These are phyloP conservation scores for Buddleja alternifolia DNA, from an alignment of 257 asterid species.

Conservation along the genomic window DNA sequence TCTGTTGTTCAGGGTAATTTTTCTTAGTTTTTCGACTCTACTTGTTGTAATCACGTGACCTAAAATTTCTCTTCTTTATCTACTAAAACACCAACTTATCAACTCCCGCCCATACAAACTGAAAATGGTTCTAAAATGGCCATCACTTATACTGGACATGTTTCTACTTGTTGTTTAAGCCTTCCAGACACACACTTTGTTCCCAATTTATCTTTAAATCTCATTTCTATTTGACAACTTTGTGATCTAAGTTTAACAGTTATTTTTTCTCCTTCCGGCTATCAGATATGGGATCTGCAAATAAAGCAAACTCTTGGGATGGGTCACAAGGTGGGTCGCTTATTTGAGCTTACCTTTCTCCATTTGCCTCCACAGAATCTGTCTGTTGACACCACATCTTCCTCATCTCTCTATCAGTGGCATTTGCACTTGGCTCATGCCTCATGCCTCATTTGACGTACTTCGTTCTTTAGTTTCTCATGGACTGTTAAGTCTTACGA, in stretches of 20 bases:
- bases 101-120: not conserved
- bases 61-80: not conserved
- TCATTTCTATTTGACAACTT: conserved; percentile 8
- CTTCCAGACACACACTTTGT: conserved; percentile 1
- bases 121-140: not conserved
- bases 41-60: conserved; percentile 33
- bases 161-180: not conserved
- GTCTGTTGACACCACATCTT: conserved; percentile 3
- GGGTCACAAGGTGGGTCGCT: conserved; percentile 18
- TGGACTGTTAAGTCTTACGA: conserved; percentile 7
- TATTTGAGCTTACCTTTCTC: conserved; percentile 24
- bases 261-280: conserved; percentile 10
- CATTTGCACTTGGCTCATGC: conserved; percentile 17
- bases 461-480: conserved; percentile 11
- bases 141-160: conserved; percentile 7
- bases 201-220: conserved; percentile 3
- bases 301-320: conserved; percentile 22
- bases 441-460: conserved; percentile 14
- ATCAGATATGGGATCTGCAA: conserved; percentile 13
- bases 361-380: not conserved
- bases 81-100: not conserved
- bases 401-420: not conserved
- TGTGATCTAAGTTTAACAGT: conserved; percentile 1
- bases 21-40: conserved; percentile 24
- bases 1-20: conserved; percentile 19